Conservation (phyloP, 495 filamentous ascomycete genomes). For the Bryoglossum gracile region DNA sequence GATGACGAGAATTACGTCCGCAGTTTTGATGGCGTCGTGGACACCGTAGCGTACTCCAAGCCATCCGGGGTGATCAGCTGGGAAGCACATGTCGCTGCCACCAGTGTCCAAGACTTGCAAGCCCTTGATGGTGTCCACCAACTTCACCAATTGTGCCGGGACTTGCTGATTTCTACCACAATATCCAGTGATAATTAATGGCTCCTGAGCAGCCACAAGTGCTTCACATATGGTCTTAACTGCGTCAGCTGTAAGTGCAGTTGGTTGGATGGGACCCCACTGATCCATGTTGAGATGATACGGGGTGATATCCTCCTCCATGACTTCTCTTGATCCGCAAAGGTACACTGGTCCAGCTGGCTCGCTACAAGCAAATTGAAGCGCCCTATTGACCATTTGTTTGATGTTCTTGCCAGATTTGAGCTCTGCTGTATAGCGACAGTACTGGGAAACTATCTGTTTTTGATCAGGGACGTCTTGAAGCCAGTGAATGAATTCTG, state of each 20-base stretch:
- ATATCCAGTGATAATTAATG: conserved; percentile 76
- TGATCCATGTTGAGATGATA: conserved; percentile 60
- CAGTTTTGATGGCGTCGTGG: conserved; percentile 61
- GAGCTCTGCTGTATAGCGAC: conserved; percentile 77
- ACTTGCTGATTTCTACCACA: conserved; percentile 63
- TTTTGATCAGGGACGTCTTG: conserved; percentile 92
- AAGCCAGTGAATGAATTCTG: conserved; percentile 94
- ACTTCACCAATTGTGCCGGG: conserved; percentile 60
- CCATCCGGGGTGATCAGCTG: conserved; percentile 59
- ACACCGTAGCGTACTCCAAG: conserved; percentile 67
- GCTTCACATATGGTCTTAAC: conserved; percentile 60
- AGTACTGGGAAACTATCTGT: conserved; percentile 83
- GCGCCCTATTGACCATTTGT: conserved; percentile 81
- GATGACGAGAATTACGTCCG: conserved; percentile 75
- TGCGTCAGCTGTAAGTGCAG: conserved; percentile 57
- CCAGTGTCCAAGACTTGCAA: conserved; percentile 78
- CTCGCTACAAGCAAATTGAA: conserved; percentile 74
- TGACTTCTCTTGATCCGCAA: conserved; percentile 71
- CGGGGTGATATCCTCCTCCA: conserved; percentile 82
- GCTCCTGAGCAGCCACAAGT: conserved; percentile 61
- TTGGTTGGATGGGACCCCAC: conserved; percentile 65
- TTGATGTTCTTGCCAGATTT: conserved; percentile 87
- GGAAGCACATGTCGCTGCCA: conserved; percentile 90
- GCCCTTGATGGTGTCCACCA: conserved; percentile 68
- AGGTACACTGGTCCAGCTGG: conserved; percentile 83